phyloP scores from a whole-genome alignment of 441 rosid genomes.

The Euphorbia schlechtendalii region DNA sequence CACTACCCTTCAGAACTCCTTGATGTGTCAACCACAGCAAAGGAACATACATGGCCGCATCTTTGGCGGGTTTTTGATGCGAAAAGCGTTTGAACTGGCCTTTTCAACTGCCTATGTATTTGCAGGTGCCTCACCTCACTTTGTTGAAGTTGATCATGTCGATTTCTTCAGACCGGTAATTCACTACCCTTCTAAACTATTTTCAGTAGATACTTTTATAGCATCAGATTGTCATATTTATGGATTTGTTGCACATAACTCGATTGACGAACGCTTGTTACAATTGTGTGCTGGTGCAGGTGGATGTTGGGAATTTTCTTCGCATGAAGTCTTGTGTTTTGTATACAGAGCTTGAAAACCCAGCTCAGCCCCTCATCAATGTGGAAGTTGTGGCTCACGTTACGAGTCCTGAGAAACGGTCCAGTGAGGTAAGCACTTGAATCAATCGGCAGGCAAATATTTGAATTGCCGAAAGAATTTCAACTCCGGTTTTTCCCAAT shows the following conservation, averaged over 20 bases:
- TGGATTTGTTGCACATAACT: not conserved
- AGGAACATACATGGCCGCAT: constrained; percentile 78
- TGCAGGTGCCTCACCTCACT: constrained; percentile 67
- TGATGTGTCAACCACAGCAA: constrained; percentile 79
- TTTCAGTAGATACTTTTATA: too few relatives aligned
- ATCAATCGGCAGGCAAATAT: not conserved
- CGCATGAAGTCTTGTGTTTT: constrained; percentile 72
- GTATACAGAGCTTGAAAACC: constrained; percentile 53
- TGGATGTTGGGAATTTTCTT: constrained; percentile 76
- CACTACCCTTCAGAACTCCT: constrained; percentile 58
- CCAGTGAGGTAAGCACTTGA: constrained; percentile 56
- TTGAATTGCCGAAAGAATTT: not conserved
- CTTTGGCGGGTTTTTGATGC: constrained; percentile 76
- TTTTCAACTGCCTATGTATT: constrained; percentile 84
- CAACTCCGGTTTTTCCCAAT: not conserved
- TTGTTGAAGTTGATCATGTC: constrained; percentile 81
- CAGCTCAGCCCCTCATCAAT: constrained; percentile 52
- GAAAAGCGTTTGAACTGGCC: constrained; percentile 73
- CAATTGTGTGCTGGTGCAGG: constrained; percentile 36
- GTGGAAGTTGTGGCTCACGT: constrained; percentile 89
- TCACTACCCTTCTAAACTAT: constrained; percentile 4
- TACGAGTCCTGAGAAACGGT: constrained; percentile 68
- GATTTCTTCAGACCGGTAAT: constrained; percentile 75
- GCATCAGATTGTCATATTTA: not conserved
- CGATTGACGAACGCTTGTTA: too few relatives aligned